Percentiles rank a stretch among this genome's conserved stretches.
Evolutionary conservation across 371 early-diverging fungal species (phyloP).

Genomic region (Coemansia sp.): DNA sequence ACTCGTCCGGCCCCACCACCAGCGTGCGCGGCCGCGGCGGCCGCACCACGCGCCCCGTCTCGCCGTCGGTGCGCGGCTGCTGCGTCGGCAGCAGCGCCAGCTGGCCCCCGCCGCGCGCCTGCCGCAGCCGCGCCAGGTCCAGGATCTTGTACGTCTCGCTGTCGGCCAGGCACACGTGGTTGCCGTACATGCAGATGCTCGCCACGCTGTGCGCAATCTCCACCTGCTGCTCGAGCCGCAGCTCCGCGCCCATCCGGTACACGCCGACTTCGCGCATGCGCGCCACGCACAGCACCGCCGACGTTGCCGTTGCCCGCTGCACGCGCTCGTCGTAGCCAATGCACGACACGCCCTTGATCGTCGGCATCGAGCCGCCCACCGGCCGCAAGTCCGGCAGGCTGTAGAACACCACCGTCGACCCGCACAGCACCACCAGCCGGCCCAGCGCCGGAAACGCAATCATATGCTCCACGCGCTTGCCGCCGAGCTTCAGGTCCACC

Average conservation of each 20-base stretch:
- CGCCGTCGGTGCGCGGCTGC: conserved; percentile 38
- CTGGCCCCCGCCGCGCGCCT: conserved; percentile 8
- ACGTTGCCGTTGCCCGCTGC: conserved; percentile 2
- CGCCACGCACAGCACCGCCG: conserved; percentile 42
- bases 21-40: conserved; percentile 51
- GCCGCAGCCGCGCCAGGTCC: conserved; percentile 32
- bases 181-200: conserved; percentile 46
- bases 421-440: conserved; percentile 39
- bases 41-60: conserved; percentile 38
- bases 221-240: conserved; percentile 47
- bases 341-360: conserved; percentile 38
- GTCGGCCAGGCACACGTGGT: conserved; percentile 48
- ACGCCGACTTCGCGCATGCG: conserved; percentile 36
- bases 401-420: conserved; percentile 23
- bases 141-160: conserved; percentile 47
- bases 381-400: conserved; percentile 29
- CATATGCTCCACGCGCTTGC: conserved; percentile 43
- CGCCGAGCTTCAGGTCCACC: conserved; percentile 26
- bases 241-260: conserved; percentile 27
- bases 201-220: conserved; percentile 40
- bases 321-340: conserved; percentile 37
- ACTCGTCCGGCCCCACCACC: conserved; percentile 48
- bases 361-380: conserved; percentile 9
- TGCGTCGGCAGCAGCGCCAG: conserved; percentile 46
- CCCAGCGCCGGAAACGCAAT: conserved; percentile 30